A percentile compares a stretch with the other conserved stretches of the same genome.
These are phyloP conservation scores for Leccinum variicolor DNA, from an alignment of 768 basidiomycete species.

Conservation along the genomic window DNA sequence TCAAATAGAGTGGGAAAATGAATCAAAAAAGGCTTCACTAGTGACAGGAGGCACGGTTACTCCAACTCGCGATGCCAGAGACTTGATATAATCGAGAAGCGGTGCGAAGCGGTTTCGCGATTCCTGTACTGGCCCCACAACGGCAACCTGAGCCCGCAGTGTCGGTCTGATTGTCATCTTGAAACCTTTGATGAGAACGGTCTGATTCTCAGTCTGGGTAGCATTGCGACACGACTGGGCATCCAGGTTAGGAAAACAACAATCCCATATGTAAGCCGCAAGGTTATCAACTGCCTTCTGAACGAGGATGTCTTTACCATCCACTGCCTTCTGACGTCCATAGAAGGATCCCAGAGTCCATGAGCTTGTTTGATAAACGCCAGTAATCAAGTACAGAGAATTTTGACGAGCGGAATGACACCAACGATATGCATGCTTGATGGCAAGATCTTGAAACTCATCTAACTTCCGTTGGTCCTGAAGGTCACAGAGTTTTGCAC, in stretches of 20 bases:
- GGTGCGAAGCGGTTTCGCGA: no score
- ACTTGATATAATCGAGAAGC: background rate
- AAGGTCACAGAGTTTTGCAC: background rate
- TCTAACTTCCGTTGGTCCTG: background rate
- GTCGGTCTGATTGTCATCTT: background rate
- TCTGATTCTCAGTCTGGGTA: no score
- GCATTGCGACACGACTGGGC: background rate
- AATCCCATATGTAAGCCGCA: background rate
- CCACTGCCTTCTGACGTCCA: background rate
- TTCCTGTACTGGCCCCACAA: background rate
- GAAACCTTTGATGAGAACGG: conserved; percentile 10
- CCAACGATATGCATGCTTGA: background rate
- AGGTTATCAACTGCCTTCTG: background rate
- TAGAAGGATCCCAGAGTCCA: conserved; percentile 3
- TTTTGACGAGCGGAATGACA: background rate
- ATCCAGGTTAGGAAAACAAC: background rate
- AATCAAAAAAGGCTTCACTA: background rate
- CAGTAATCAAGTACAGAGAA: conserved; percentile 7
- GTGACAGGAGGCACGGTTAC: no score
- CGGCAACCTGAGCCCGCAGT: background rate
- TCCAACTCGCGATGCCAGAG: background rate
- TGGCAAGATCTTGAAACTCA: background rate
- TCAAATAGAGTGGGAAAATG: background rate
- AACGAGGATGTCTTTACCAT: background rate
- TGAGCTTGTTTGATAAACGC: background rate